phyloP scores from a whole-genome alignment of 305 asterid species.

The Stenogyne calaminthoides region DNA sequence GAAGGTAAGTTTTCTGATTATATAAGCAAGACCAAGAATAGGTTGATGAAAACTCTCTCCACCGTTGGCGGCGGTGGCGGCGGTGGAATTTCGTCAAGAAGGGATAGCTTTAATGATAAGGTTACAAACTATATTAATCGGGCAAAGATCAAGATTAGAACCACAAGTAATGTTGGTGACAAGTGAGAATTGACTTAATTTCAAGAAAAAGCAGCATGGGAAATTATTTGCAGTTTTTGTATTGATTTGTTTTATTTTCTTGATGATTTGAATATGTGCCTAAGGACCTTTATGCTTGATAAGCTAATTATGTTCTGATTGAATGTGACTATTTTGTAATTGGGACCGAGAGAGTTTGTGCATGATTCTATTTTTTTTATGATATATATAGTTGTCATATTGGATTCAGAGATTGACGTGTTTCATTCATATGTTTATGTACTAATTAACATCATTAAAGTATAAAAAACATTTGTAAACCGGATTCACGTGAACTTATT shows the following conservation, averaged over 20 bases:
- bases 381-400: too few relatives aligned
- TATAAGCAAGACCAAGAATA: constrained; percentile 37
- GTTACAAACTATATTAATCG: constrained; percentile 46
- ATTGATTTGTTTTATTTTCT: background rate
- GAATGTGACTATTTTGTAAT: too few relatives aligned
- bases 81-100: constrained; percentile 33
- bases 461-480: too few relatives aligned
- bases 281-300: background rate
- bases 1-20: constrained; percentile 40
- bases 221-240: background rate
- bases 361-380: too few relatives aligned
- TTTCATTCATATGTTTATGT: too few relatives aligned
- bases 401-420: too few relatives aligned
- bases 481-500: too few relatives aligned
- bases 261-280: background rate
- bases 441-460: too few relatives aligned
- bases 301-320: too few relatives aligned
- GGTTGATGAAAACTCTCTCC: constrained; percentile 38
- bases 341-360: too few relatives aligned
- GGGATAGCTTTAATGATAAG: constrained; percentile 63
- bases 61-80: constrained; percentile 30
- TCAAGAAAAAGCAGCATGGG: background rate
- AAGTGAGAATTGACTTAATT: background rate
- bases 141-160: constrained; percentile 47
- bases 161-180: constrained; percentile 33